These are phyloP conservation scores for Candida sp. DNA, from an alignment of 1,139 yeast species.

Conservation along the genomic window DNA sequence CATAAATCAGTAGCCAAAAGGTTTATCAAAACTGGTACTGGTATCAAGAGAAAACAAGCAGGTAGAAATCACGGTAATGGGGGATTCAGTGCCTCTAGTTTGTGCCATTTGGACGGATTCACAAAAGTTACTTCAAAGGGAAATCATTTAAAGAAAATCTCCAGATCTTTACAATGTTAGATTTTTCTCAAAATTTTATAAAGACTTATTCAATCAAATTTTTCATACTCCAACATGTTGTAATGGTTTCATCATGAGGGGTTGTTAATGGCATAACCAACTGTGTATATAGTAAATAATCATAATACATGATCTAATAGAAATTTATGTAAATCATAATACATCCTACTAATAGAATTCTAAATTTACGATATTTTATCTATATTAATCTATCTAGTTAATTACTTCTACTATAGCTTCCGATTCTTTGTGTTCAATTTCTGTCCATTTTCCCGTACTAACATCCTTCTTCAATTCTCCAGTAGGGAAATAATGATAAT, in stretches of 20 bases:
- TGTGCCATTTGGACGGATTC: constrained; percentile 63
- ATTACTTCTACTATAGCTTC: background rate
- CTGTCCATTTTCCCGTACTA: constrained; percentile 49
- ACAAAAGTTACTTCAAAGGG: constrained; percentile 51
- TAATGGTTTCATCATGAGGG: too few relatives aligned
- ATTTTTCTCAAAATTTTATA: background rate
- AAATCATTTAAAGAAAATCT: constrained; percentile 50
- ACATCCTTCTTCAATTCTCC: constrained; percentile 54
- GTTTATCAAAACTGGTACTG: constrained; percentile 65
- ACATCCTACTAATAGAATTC: too few relatives aligned
- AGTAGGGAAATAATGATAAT: constrained; percentile 90
- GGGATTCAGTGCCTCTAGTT: constrained; percentile 70
- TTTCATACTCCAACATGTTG: too few relatives aligned
- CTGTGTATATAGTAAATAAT: too few relatives aligned
- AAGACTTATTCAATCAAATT: too few relatives aligned
- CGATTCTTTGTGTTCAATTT: constrained; percentile 21
- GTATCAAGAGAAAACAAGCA: constrained; percentile 62
- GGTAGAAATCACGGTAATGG: constrained; percentile 94
- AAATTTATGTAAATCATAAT: too few relatives aligned
- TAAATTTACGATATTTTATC: background rate
- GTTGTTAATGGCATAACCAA: too few relatives aligned
- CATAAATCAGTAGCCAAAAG: constrained; percentile 81
- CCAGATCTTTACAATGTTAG: constrained; percentile 18
- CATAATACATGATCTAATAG: too few relatives aligned
- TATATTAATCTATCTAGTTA: background rate